Evolutionary conservation across 2,329 filamentous ascomycete species (phyloP), one percentile per base, ranked within the genome.

Genomic region (Colletotrichum siamense): DNA sequence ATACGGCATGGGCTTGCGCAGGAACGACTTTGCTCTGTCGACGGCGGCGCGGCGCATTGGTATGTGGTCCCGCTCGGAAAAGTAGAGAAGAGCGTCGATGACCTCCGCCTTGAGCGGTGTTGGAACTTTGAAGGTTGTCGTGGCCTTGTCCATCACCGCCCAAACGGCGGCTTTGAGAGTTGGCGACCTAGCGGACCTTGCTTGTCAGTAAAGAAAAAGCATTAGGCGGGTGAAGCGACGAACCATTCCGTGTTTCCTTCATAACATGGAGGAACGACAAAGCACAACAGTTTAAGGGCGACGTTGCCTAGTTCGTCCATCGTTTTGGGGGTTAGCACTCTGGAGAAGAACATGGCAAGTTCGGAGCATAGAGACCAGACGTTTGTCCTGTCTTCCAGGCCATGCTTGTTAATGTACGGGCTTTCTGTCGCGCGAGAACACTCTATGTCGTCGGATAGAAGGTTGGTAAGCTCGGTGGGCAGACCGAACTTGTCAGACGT

Each of bases 171-270:
- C 78, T 24, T 83, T 83, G 1, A 81, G 32, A 0, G 77, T 76
- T 1, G 75, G 39, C 4, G 81, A 77, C 82, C 82, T 83, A 26
- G 5, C 13, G 2, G 5, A 22, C 15, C 12, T 26, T 22, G 1
- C 18, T 16, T 2, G 24, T 81, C 8, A 79, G 78, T 5, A 8
- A 3, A 5, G 6, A 22, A 4, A 1, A 5, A 18, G 1, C 0
- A 32, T 34, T 3, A 6, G 2, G 6, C 0, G 61, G 62, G 2
- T 18, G 1, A 9, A 44, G 4, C 3, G 12, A 26, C 12, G 72
- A 18, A 83, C 83, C 83, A 84, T 16, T 78, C 77, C 4, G 77
- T 78, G 24, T 83, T 82, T 8, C 83, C 83, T 62, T 84, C 83
- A 15, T 81, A 83, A 36, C 81, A 82, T 5, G 81, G 83, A 5